These are phyloP conservation scores for Lentinula lateritia DNA, from an alignment of 768 basidiomycete species.

Conservation along the genomic window DNA sequence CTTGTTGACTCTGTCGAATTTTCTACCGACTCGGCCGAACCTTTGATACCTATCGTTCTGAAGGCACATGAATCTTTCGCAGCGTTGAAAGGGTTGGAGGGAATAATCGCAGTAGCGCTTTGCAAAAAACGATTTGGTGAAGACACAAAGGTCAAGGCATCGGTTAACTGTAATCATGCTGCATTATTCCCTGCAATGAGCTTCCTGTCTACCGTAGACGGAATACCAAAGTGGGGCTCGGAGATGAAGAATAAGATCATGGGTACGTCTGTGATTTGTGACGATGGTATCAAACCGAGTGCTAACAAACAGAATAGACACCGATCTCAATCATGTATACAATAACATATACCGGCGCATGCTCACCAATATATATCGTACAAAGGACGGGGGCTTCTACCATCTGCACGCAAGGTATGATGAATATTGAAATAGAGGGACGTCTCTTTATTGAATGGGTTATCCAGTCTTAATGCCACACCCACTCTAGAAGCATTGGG, in stretches of 20 bases:
- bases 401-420: slow-evolving; percentile 2
- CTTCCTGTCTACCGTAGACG: slow-evolving; percentile 4
- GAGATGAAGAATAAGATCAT: slow-evolving; percentile 2
- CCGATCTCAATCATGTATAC: slow-evolving; percentile 6
- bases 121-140: slow-evolving; percentile 1
- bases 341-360: slow-evolving; percentile 4
- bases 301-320: neutral
- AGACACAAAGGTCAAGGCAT: neutral
- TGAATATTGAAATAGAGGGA: neutral
- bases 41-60: slow-evolving; percentile 1
- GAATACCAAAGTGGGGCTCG: slow-evolving; percentile 1
- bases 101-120: neutral
- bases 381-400: slow-evolving; percentile 1
- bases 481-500: neutral
- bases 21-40: neutral
- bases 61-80: slow-evolving; percentile 6
- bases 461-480: neutral
- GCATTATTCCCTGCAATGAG: slow-evolving; percentile 3
- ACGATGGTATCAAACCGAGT: neutral
- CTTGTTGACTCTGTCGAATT: neutral
- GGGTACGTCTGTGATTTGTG: neutral
- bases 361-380: slow-evolving; percentile 3
- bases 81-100: slow-evolving; percentile 1
- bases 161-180: neutral
- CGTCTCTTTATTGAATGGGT: neutral